Base-by-base conservation (phyloP, 208 protist species). In the Novymonas esmeraldas region DNA sequence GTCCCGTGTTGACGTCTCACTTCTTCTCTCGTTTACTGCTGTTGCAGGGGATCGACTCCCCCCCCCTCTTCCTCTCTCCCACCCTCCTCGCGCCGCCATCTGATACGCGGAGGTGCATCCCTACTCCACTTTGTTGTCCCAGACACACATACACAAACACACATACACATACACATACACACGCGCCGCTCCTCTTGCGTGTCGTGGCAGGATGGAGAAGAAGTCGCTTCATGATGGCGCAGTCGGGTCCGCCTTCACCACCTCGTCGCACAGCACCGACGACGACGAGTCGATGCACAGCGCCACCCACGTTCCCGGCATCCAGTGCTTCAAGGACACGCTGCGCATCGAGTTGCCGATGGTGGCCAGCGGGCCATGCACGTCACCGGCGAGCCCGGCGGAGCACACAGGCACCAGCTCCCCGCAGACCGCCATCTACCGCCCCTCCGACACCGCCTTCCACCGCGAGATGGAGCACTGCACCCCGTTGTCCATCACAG, bases 301-400 rank as follows among this genome's bases (percentile, higher is more conserved):
- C 31, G 16, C 28, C 13, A 52, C 26, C 29, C 20, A 26, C 22
- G 16, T 16, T 16, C 13, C 33, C 6, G 16, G 39, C 20, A 31
- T 41, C 34, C 29, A 31, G 13, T 24, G 49, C 13, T 48, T 48
- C 24, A 49, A 57, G n/a, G 62, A 36, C 4, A 46, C 16, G 9
- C 72, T 72, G 14, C 75, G 69, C 48, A 80, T 80, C 16, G 68
- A 73, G 33, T 46, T 70, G 7, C 73, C 73, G 13, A 5, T 14
- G 39, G 55, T 18, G 34, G 26, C 41, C 54, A 73, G 54, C 31
- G 26, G 41, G 20, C 60, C 42, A 0, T 59, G 71, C 57, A 64
- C 70, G 0, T 55, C 70, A 6, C 60, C 46, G 6, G 45, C 56
- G n/a, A 64, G 55, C 20, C 52, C 55, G 9, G 69, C 46, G 11